phyloP scores from a whole-genome alignment of 1,284 basidiomycete species.

The Cryptococcus maquisensis region DNA sequence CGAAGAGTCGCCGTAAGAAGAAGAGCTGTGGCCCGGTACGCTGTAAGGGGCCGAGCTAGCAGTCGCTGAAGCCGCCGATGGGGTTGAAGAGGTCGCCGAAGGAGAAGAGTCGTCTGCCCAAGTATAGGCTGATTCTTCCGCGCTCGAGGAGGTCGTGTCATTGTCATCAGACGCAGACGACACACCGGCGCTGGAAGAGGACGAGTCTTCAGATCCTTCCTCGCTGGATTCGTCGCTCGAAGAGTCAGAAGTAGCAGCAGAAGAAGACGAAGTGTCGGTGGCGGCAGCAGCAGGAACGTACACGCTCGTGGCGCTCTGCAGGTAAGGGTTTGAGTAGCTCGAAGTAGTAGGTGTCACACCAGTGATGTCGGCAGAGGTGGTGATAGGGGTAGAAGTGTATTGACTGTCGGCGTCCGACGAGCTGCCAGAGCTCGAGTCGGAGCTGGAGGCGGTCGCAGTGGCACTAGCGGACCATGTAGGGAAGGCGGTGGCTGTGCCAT shows the following conservation, averaged over 20 bases:
- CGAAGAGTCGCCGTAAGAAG: not conserved
- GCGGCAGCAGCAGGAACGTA: constrained; percentile 18
- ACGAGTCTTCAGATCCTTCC: constrained; percentile 3
- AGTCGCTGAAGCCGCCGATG: not conserved
- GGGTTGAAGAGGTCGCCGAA: not conserved
- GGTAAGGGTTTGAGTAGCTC: constrained; percentile 20
- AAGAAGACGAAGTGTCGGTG: constrained; percentile 6
- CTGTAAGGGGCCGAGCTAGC: not conserved
- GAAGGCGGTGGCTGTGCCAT: constrained; percentile 45
- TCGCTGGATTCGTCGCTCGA: constrained; percentile 15
- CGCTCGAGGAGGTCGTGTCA: constrained; percentile 10
- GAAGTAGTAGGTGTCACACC: constrained; percentile 3
- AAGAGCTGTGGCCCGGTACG: not conserved
- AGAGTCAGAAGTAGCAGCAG: not conserved
- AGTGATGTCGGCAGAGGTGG: constrained; percentile 15
- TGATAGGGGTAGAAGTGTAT: constrained; percentile 14
- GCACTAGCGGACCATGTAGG: constrained; percentile 24
- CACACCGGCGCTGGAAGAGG: constrained; percentile 3
- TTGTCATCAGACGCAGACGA: constrained; percentile 1
- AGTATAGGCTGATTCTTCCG: constrained; percentile 2
- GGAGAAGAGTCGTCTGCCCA: not conserved
- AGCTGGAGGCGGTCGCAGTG: constrained; percentile 1
- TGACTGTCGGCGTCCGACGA: constrained; percentile 3
- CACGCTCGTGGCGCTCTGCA: constrained; percentile 24
- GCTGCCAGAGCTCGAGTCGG: not conserved